Percentiles rank a stretch among this genome's conserved stretches.
Conservation (phyloP, 2,329 filamentous ascomycete species). For the Plenodomus lindquistii region DNA sequence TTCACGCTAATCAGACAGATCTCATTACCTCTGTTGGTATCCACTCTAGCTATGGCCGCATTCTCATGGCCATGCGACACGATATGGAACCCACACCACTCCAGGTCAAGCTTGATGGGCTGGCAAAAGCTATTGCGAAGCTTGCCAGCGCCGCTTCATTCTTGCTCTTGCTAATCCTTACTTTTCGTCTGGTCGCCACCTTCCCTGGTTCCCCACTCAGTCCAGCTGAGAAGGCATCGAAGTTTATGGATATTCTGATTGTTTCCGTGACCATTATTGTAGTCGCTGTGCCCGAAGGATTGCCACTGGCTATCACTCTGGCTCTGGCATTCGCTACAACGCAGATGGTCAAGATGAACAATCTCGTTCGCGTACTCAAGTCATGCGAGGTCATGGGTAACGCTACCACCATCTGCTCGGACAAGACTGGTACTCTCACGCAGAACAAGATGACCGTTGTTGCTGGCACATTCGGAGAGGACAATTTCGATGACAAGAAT, state of each 20-base stretch:
- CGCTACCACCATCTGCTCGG: slow-evolving; percentile 43
- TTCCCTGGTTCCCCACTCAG: slow-evolving; percentile 50
- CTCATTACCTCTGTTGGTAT: slow-evolving; percentile 75
- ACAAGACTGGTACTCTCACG: slow-evolving; percentile 44
- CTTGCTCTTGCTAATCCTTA: slow-evolving; percentile 65
- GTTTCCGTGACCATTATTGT: slow-evolving; percentile 69
- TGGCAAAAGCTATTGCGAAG: slow-evolving; percentile 80
- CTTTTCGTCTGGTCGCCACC: slow-evolving; percentile 42
- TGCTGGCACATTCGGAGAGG: slow-evolving; percentile 65
- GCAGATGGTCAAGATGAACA: slow-evolving; percentile 48
- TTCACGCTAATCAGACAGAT: slow-evolving; percentile 9
- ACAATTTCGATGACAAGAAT: slow-evolving; percentile 57
- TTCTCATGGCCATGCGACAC: slow-evolving; percentile 74
- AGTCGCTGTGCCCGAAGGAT: slow-evolving; percentile 68
- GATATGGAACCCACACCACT: slow-evolving; percentile 77
- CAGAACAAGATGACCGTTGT: slow-evolving; percentile 60
- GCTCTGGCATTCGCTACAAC: slow-evolving; percentile 69
- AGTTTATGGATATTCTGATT: slow-evolving; percentile 66
- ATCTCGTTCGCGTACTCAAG: slow-evolving; percentile 40
- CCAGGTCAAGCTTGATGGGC: slow-evolving; percentile 73
- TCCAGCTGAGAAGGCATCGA: slow-evolving; percentile 75
- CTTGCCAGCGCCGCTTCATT: slow-evolving; percentile 75
- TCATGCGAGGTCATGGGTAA: slow-evolving; percentile 43
- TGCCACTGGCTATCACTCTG: slow-evolving; percentile 69
- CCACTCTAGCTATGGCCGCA: slow-evolving; percentile 74